Base-by-base conservation (phyloP, 2,329 filamentous ascomycete species). In the Cladobotryum mycophilum region DNA sequence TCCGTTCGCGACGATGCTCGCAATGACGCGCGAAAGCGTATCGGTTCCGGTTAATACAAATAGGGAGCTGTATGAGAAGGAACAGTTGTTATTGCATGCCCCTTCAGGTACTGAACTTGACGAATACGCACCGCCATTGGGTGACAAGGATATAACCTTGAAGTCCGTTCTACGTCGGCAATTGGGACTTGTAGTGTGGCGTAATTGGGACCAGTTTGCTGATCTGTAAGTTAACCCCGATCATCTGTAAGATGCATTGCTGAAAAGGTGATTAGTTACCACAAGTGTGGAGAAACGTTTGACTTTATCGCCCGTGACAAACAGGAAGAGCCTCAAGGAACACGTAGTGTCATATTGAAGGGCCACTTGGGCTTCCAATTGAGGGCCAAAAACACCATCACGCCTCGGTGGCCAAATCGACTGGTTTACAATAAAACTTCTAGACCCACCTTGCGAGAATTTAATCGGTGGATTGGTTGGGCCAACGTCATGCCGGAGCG, bases 171-270 rank as follows among this genome's bases (percentile, higher is more conserved):
- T 34, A 35, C 60, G 58, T 15, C 62, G 62, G 6, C 45, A 35
- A 9, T 14, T 58, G 8, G 58, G 56, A 2, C 45, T 63, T 9
- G 4, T 62, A 6, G 36, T 60, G 33, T 61, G 58, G 58, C 57
- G 60, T 1, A 58, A 58, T 43, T 63, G 60, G 61, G 57, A 62
- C 22, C 52, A 46, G 22, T 61, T 60, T 20, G 54, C 60, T 7
- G 49, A 55, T 4, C 41, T 38, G 61, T 61, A 55, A 38, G 53
- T 47, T 15, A 15, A 11, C n/a, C 13, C 13, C 30, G 5, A 30
- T 15, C 5, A n/a, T 14, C 42, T 18, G 8, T 33, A 5, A 8
- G 14, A 8, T 7, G 5, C n/a, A n/a, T 52, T 13, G 15, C 20
- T 53, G 14, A 15, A 15, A n/a, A 45, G 3, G 15, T n/a, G 20